These are phyloP conservation scores for Goniomonas avonlea DNA, from an alignment of 78 protist genomes.

Conservation along the genomic window DNA sequence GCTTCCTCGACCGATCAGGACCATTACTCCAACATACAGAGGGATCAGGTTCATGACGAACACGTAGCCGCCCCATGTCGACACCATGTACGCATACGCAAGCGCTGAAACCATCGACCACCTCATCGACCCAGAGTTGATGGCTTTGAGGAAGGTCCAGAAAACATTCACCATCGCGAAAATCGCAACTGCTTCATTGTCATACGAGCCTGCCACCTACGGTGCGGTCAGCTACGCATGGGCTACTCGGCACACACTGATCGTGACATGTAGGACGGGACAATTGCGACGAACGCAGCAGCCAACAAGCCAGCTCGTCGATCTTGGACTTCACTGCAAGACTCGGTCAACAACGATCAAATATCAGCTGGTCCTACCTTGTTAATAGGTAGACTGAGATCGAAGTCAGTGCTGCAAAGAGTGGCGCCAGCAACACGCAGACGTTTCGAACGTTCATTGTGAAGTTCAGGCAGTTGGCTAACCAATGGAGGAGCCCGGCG, in stretches of 20 bases:
- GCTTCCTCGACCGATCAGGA: conserved; percentile 49
- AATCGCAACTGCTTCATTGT: conserved; percentile 96
- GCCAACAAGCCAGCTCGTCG: too few species aligned
- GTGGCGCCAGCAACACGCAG: conserved; percentile 91
- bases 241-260: too few species aligned
- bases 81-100: conserved; percentile 79
- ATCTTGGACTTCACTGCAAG: too few species aligned
- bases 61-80: conserved; percentile 98
- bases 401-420: conserved; percentile 78
- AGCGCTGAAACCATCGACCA: conserved; percentile 58
- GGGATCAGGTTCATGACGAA: conserved; percentile 68
- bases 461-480: conserved; percentile 52
- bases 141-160: conserved; percentile 74
- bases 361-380: conserved; percentile 34
- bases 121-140: conserved; percentile 70
- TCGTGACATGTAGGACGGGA: conserved; percentile 89
- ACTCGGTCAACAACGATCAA: too few species aligned
- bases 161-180: conserved; percentile 80
- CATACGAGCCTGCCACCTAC: conserved; percentile 98
- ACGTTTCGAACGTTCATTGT: conserved; percentile 79
- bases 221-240: too few species aligned
- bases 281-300: too few species aligned
- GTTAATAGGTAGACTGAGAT: conserved; percentile 56
- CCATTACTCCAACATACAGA: neutral
- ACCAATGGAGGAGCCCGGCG: conserved; percentile 72